These are phyloP conservation scores for Colletotrichum eremochloae DNA, from an alignment of 2,329 filamentous ascomycete genomes.

Conservation along the genomic window DNA sequence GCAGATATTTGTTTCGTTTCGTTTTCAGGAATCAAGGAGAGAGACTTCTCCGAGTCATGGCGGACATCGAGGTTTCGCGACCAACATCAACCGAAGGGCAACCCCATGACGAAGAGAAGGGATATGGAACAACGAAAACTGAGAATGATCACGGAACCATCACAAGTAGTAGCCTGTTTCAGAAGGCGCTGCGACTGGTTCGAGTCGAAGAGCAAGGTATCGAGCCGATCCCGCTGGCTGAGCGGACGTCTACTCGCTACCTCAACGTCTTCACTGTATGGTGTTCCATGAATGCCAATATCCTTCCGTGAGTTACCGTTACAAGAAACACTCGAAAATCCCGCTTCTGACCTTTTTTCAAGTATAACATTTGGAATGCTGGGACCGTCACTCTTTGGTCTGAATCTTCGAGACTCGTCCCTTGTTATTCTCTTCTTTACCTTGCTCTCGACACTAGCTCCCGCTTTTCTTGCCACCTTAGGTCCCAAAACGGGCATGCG, in stretches of 20 bases:
- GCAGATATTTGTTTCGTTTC: background rate
- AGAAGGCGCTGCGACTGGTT: conserved; percentile 34
- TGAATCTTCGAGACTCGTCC: conserved; percentile 67
- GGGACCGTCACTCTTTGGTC: conserved; percentile 66
- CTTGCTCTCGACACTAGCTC: conserved; percentile 65
- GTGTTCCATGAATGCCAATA: conserved; percentile 64
- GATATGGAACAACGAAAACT: background rate
- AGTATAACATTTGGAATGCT: conserved; percentile 75
- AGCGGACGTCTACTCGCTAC: conserved; percentile 56
- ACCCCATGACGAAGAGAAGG: conserved; percentile 4
- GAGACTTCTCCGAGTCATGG: background rate
- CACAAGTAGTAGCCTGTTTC: background rate
- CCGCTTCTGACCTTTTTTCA: background rate
- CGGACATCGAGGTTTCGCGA: conserved; percentile 21
- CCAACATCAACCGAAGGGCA: background rate
- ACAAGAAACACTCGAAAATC: conserved; percentile 30
- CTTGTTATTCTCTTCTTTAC: conserved; percentile 75
- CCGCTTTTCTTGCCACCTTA: conserved; percentile 69
- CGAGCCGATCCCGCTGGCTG: conserved; percentile 57
- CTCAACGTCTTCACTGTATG: conserved; percentile 63
- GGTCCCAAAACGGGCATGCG: conserved; percentile 74
- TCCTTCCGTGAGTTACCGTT: conserved; percentile 52
- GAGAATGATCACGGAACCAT: background rate
- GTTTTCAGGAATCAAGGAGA: background rate
- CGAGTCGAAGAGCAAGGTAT: conserved; percentile 61